A percentile compares a stretch with the other conserved stretches of the same genome.
Conservation (phyloP, 768 basidiomycete genomes). For the Suillus subluteus region DNA sequence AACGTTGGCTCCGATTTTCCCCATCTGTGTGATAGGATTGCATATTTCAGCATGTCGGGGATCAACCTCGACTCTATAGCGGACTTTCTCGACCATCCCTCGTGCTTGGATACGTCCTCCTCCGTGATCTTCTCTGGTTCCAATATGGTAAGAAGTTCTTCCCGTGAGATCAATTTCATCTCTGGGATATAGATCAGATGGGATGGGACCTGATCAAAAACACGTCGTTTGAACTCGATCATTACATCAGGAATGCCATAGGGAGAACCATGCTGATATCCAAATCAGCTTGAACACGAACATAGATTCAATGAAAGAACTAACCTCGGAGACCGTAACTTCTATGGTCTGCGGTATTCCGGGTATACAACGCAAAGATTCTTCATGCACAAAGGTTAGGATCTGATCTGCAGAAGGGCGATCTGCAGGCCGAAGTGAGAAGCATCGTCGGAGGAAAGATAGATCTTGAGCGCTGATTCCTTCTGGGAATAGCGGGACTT, state of each 20-base stretch:
- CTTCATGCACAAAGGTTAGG: background rate
- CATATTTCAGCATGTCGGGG: slow-evolving; percentile 8
- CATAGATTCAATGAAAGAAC: background rate
- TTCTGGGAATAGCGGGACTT: background rate
- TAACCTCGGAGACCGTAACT: background rate
- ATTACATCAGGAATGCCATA: slow-evolving; percentile 1
- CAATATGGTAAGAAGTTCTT: slow-evolving; percentile 8
- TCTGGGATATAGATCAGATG: slow-evolving; percentile 14
- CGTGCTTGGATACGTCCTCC: background rate
- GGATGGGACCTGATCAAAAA: slow-evolving; percentile 11
- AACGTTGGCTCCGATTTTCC: slow-evolving; percentile 11
- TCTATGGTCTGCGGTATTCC: background rate
- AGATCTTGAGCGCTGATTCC: background rate
- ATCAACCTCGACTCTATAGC: slow-evolving; percentile 8
- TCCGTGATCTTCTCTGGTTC: slow-evolving; percentile 12
- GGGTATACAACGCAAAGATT: background rate
- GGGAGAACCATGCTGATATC: background rate
- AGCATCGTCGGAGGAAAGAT: slow-evolving; percentile 1
- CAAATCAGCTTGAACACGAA: background rate
- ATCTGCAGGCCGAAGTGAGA: background rate
- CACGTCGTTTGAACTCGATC: slow-evolving; percentile 11
- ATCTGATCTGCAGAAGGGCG: slow-evolving; percentile 5
- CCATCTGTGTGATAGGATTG: slow-evolving; percentile 15
- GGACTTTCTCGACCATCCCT: background rate
- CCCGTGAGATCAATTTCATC: slow-evolving; percentile 11